A percentile compares a stretch with the other conserved stretches of the same genome.
phyloP scores from a whole-genome alignment of 2,329 filamentous ascomycete genomes.

The Chrysosporium queenslandicum region DNA sequence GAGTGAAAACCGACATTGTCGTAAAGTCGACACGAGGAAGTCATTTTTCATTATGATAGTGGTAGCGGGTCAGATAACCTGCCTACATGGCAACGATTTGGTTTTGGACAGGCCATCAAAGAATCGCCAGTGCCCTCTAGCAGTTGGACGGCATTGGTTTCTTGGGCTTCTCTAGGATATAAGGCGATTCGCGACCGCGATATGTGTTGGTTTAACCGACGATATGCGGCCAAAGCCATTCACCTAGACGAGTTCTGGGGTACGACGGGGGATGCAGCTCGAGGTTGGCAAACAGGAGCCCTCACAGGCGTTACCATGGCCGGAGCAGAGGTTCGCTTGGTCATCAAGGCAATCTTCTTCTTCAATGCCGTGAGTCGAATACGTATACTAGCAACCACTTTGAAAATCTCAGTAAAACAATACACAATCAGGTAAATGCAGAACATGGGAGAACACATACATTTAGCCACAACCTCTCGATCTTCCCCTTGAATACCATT shows the following conservation, averaged over 20 bases:
- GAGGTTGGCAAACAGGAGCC: constrained; percentile 9
- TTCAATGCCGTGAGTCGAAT: constrained; percentile 38
- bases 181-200: not conserved
- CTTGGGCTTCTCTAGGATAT: not conserved
- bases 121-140: no score
- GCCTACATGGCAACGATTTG: no score
- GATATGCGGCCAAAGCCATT: not conserved
- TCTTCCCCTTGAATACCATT: constrained; percentile 40
- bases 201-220: not conserved
- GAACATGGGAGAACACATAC: constrained; percentile 31
- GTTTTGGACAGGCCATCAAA: no score
- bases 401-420: constrained; percentile 19
- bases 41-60: no score
- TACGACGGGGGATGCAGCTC: constrained; percentile 26
- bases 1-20: no score
- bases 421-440: not conserved
- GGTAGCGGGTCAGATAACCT: no score
- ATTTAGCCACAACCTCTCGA: constrained; percentile 40
- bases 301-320: not conserved
- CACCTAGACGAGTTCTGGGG: constrained; percentile 15
- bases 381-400: constrained; percentile 43
- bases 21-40: no score
- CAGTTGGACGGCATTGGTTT: not conserved
- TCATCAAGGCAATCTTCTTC: constrained; percentile 42
- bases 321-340: constrained; percentile 38